Percentiles rank a stretch among this genome's conserved stretches.
These are phyloP conservation scores for Posidonia oceanica DNA, from an alignment of 116 monocot species.

Conservation along the genomic window DNA sequence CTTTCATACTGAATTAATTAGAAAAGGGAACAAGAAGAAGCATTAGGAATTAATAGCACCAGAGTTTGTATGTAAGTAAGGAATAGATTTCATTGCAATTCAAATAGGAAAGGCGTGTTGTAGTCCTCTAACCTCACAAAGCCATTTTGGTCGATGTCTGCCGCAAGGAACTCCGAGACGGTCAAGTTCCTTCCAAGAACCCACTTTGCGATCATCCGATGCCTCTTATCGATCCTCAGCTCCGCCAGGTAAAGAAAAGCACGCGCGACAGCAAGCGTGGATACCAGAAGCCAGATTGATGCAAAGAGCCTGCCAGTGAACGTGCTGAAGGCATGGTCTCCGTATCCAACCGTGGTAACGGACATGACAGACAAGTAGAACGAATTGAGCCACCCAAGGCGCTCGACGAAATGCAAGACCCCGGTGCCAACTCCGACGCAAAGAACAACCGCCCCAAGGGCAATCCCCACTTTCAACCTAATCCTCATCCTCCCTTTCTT, in stretches of 20 bases:
- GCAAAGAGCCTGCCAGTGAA: slow-evolving; percentile 49
- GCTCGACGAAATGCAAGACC: slow-evolving; percentile 20
- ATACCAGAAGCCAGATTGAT: slow-evolving; percentile 47
- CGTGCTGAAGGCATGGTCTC: slow-evolving; percentile 45
- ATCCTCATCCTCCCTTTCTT: slow-evolving; percentile 42
- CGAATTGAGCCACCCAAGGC: slow-evolving; percentile 20
- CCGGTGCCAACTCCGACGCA: slow-evolving; percentile 17
- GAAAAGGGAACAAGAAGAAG: no score
- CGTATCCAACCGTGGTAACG: slow-evolving; percentile 44
- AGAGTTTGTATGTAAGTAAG: no score
- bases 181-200: slow-evolving; percentile 46
- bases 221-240: slow-evolving; percentile 53
- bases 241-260: slow-evolving; percentile 63
- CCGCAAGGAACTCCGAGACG: slow-evolving; percentile 41
- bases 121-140: slow-evolving; percentile 35
- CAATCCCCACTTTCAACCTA: slow-evolving; percentile 24
- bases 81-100: not conserved
- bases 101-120: no score
- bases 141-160: slow-evolving; percentile 52
- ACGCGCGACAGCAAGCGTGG: slow-evolving; percentile 52
- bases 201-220: slow-evolving; percentile 51
- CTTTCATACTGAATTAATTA: no score
- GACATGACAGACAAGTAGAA: slow-evolving; percentile 40
- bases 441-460: slow-evolving; percentile 18
- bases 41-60: no score